Evolutionary conservation across 2,329 filamentous ascomycete species (phyloP).

Genomic region (Diaporthe ilicicola): DNA sequence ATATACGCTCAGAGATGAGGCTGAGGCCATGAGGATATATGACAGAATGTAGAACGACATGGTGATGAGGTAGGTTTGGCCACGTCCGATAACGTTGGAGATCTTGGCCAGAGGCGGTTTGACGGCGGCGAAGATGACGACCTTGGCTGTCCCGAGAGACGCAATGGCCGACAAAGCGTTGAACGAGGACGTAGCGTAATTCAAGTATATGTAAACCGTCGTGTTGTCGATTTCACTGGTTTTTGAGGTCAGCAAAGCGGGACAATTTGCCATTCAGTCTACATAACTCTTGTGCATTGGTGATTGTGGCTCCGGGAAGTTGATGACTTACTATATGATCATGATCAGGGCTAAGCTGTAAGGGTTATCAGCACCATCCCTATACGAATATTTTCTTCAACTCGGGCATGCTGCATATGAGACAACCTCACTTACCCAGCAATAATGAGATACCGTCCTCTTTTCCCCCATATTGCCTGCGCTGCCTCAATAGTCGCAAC

Average conservation of each 20-base stretch:
- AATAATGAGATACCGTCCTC: slow-evolving; percentile 35
- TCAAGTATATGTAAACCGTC: slow-evolving; percentile 42
- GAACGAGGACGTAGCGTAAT: slow-evolving; percentile 45
- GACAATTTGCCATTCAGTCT: too few species aligned
- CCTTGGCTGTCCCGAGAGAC: slow-evolving; percentile 42
- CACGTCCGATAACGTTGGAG: slow-evolving; percentile 68
- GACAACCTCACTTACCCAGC: slow-evolving; percentile 32
- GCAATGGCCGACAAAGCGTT: slow-evolving; percentile 42
- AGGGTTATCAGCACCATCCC: background rate
- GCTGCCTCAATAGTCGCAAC: slow-evolving; percentile 38
- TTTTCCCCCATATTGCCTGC: slow-evolving; percentile 39
- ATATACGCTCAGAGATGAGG: slow-evolving; percentile 60
- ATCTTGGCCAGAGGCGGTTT: slow-evolving; percentile 70
- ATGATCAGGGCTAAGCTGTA: slow-evolving; percentile 39
- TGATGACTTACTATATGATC: slow-evolving; percentile 37
- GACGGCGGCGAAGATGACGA: slow-evolving; percentile 57
- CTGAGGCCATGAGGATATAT: slow-evolving; percentile 65
- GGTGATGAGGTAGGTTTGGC: slow-evolving; percentile 66
- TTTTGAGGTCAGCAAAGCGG: background rate
- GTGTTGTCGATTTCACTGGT: slow-evolving; percentile 41
- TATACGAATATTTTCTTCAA: too few species aligned
- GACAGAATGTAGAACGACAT: slow-evolving; percentile 63
- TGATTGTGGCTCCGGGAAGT: too few species aligned
- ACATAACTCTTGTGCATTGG: background rate
- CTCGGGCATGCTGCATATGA: background rate